These are phyloP conservation scores for Thalia dealbata DNA, from an alignment of 176 grass and related monocot species.

Conservation along the genomic window DNA sequence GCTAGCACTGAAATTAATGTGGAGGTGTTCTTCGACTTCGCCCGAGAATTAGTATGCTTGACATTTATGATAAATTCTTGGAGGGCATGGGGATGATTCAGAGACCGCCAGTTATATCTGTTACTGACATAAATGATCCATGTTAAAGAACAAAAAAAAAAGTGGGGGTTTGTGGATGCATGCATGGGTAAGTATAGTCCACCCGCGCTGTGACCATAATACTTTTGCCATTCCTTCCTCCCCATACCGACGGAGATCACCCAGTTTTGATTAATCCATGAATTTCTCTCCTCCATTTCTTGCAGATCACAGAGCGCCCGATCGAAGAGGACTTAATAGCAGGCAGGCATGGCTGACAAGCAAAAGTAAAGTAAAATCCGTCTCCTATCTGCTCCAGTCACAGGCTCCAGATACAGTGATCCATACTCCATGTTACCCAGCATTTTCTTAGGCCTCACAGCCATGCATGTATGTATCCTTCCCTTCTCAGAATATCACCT, in stretches of 20 bases:
- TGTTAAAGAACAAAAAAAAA: no score
- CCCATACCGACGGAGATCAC: not conserved
- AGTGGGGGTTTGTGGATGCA: not conserved
- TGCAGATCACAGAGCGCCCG: not conserved
- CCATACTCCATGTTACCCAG: slow-evolving; percentile 7
- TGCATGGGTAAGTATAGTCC: not conserved
- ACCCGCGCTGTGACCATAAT: not conserved
- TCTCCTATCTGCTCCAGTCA: not conserved
- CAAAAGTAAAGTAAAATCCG: not conserved
- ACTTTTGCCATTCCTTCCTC: not conserved
- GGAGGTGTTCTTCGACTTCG: no score
- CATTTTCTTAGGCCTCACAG: slow-evolving; percentile 26
- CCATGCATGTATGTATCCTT: not conserved
- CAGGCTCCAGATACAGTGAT: not conserved
- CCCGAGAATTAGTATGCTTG: no score
- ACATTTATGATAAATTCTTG: no score
- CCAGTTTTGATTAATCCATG: not conserved
- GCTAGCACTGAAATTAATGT: slow-evolving; percentile 19
- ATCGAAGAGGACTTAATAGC: not conserved
- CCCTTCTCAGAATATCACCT: not conserved
- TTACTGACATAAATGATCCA: no score
- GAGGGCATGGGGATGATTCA: no score
- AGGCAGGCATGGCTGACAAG: not conserved
- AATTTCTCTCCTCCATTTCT: not conserved
- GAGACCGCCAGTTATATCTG: no score